Conservation (phyloP, 306 rosid genomes). For the Potentilla sterilis region DNA sequence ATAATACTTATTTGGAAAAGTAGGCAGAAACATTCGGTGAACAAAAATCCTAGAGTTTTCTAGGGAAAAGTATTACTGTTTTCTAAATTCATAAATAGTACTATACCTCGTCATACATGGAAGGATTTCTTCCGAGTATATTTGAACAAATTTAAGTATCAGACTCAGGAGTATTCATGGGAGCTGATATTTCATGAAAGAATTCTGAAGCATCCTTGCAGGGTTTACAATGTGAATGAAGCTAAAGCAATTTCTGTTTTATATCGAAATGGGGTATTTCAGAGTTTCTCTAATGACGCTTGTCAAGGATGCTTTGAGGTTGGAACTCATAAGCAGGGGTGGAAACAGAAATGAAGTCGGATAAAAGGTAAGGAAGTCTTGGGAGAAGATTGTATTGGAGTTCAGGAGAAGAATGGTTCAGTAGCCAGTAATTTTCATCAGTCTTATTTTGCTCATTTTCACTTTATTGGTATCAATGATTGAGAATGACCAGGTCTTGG, state of each 20-base stretch:
- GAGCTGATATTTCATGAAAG: slow-evolving; percentile 63
- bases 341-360: slow-evolving; percentile 43
- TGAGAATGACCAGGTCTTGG: not conserved
- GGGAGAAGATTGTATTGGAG: slow-evolving; percentile 64
- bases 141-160: slow-evolving; percentile 48
- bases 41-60: not conserved
- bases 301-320: slow-evolving; percentile 48
- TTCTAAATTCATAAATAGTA: not conserved
- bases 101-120: slow-evolving; percentile 32
- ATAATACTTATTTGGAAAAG: not conserved
- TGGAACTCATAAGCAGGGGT: slow-evolving; percentile 56
- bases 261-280: slow-evolving; percentile 61
- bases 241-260: slow-evolving; percentile 61
- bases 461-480: not conserved
- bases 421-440: slow-evolving; percentile 25
- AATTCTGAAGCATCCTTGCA: slow-evolving; percentile 56
- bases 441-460: not conserved
- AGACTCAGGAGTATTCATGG: slow-evolving; percentile 51
- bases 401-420: slow-evolving; percentile 39
- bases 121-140: slow-evolving; percentile 46
- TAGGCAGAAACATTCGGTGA: not conserved
- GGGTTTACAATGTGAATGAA: slow-evolving; percentile 43
- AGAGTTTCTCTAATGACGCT: slow-evolving; percentile 54
- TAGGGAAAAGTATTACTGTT: not conserved
- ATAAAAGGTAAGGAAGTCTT: slow-evolving; percentile 60